phyloP scores from a whole-genome alignment of 305 asterid species.

The Fraxinus sp. region DNA sequence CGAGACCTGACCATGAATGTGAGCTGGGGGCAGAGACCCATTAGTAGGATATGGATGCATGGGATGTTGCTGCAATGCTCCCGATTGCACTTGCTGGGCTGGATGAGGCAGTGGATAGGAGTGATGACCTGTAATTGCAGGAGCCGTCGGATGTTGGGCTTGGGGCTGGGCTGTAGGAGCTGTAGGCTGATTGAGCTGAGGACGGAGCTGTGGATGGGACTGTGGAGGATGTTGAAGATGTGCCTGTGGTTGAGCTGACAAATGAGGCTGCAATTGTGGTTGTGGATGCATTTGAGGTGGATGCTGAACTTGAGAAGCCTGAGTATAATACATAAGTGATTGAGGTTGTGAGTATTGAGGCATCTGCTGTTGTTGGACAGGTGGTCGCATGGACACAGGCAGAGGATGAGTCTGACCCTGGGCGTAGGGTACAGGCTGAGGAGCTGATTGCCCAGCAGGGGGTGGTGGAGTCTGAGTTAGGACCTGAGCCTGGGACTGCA shows the following conservation, averaged over 20 bases:
- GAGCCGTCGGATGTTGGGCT: conserved; percentile 42
- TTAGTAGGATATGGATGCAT: conserved; percentile 38
- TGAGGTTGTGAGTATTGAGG: conserved; percentile 55
- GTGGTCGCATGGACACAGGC: conserved; percentile 34
- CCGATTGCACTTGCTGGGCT: conserved; percentile 52
- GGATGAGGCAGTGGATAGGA: conserved; percentile 64
- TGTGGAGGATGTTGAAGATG: conserved; percentile 43
- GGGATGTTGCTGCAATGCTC: conserved; percentile 48
- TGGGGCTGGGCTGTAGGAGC: conserved; percentile 43
- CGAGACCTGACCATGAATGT: conserved; percentile 51
- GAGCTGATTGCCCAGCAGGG: conserved; percentile 47
- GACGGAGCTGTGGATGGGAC: conserved; percentile 43
- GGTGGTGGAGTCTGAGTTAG: conserved; percentile 48
- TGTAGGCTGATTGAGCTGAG: conserved; percentile 52
- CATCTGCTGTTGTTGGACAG: conserved; percentile 47
- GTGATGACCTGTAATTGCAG: conserved; percentile 61
- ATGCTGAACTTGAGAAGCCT: conserved; percentile 37
- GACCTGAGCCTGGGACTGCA: conserved; percentile 55
- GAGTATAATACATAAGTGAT: conserved; percentile 42
- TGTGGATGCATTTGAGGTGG: conserved; percentile 42
- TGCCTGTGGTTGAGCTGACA: conserved; percentile 49
- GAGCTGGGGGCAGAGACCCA: conserved; percentile 51
- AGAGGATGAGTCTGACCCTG: conserved; percentile 35
- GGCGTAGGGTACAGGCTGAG: conserved; percentile 46
- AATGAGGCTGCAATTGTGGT: conserved; percentile 42